These are phyloP conservation scores for Ilyonectria robusta DNA, from an alignment of 2,329 filamentous ascomycete genomes.

Conservation along the genomic window DNA sequence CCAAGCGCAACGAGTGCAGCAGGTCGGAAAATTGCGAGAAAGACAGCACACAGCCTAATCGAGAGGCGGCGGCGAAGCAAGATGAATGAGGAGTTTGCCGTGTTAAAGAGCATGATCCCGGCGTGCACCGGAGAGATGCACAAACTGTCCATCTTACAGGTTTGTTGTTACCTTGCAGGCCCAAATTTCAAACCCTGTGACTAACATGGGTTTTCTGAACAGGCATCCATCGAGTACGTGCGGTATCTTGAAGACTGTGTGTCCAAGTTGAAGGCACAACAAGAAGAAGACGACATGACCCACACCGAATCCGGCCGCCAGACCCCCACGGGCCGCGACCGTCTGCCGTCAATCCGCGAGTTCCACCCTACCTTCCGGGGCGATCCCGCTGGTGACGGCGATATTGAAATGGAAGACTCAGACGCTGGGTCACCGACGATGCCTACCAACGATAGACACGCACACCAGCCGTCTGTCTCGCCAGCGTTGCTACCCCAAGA, in stretches of 20 bases:
- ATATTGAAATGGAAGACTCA: slow-evolving; percentile 75
- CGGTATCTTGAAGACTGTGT: slow-evolving; percentile 94
- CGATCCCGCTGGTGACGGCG: slow-evolving; percentile 53
- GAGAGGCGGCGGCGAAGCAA: slow-evolving; percentile 91
- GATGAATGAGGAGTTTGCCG: slow-evolving; percentile 98
- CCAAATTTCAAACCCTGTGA: background rate
- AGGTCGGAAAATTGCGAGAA: slow-evolving; percentile 93
- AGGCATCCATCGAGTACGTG: slow-evolving; percentile 97
- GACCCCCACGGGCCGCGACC: slow-evolving; percentile 46
- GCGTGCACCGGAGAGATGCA: slow-evolving; percentile 99
- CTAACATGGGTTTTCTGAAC: slow-evolving; percentile 24
- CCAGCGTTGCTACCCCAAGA: slow-evolving; percentile 66
- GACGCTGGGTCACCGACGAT: slow-evolving; percentile 65
- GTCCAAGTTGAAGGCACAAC: slow-evolving; percentile 78
- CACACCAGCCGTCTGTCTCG: slow-evolving; percentile 65
- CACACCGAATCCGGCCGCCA: slow-evolving; percentile 47
- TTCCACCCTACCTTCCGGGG: slow-evolving; percentile 60
- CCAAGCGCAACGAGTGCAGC: slow-evolving; percentile 83
- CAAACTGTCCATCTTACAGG: slow-evolving; percentile 95
- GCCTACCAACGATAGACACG: slow-evolving; percentile 51
- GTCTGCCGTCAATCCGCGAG: slow-evolving; percentile 55
- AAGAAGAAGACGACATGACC: slow-evolving; percentile 52
- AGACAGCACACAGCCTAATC: slow-evolving; percentile 96
- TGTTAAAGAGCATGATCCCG: slow-evolving; percentile 95
- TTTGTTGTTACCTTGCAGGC: slow-evolving; percentile 56